Conservation (phyloP, 495 filamentous ascomycete genomes). For the Venustampulla echinocandica region DNA sequence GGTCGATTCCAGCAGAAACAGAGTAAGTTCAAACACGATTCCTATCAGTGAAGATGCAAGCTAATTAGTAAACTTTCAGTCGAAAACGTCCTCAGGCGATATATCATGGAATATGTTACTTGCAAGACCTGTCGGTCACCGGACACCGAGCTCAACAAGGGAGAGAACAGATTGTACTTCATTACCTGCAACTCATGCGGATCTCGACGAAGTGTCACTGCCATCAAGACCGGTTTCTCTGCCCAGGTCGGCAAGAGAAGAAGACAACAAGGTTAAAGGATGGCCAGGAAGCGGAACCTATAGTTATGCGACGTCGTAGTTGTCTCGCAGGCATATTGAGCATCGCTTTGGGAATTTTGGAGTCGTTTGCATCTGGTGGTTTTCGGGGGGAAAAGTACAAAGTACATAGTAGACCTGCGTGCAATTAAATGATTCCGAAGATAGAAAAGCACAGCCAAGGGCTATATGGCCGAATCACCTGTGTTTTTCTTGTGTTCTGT, state of each 20-base stretch:
- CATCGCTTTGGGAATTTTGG: neutral
- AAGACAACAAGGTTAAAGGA: conserved; percentile 46
- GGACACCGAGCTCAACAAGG: conserved; percentile 95
- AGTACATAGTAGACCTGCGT: conserved; percentile 8
- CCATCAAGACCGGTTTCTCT: conserved; percentile 99
- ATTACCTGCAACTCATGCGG: conserved; percentile 84
- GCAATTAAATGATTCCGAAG: conserved; percentile 3
- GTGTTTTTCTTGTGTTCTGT: too few relatives aligned
- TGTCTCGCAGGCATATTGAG: neutral
- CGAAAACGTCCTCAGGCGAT: too few relatives aligned
- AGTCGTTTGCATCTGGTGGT: neutral
- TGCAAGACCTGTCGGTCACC: conserved; percentile 95
- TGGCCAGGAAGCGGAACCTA: neutral
- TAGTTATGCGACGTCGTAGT: neutral
- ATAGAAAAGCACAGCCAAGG: too few relatives aligned
- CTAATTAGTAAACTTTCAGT: too few relatives aligned
- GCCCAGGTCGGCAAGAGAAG: conserved; percentile 95
- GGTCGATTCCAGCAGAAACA: conserved; percentile 98
- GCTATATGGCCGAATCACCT: too few relatives aligned
- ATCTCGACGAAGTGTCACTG: conserved; percentile 80
- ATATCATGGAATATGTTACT: conserved; percentile 98
- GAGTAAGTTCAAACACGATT: conserved; percentile 95
- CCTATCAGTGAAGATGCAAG: too few relatives aligned
- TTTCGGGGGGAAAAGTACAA: neutral
- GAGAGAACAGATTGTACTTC: conserved; percentile 91